Conservation (phyloP, 257 asterid genomes). For the Agastache rugosa region DNA sequence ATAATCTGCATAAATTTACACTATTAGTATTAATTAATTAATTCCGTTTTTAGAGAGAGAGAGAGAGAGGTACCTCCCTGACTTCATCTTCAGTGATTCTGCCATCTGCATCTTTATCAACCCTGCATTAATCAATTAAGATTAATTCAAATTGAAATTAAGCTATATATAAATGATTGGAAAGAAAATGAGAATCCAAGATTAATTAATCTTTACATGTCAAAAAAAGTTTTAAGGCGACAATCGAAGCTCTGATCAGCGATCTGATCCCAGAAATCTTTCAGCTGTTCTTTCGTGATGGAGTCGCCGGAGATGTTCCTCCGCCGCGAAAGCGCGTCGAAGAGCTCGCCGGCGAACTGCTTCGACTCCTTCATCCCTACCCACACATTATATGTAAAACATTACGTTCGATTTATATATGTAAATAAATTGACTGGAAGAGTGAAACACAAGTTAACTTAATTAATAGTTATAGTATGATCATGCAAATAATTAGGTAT, state of each 20-base stretch:
- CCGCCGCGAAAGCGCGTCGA: conserved; percentile 73
- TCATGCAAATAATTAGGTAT: conserved; percentile 27
- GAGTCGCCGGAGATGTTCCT: conserved; percentile 65
- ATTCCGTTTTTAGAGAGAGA: too few relatives aligned
- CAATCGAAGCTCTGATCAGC: conserved; percentile 86
- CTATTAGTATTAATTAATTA: background rate
- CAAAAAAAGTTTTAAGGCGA: conserved; percentile 86
- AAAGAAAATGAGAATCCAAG: background rate
- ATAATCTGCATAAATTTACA: conserved; percentile 60
- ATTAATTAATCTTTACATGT: conserved; percentile 56
- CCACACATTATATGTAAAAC: background rate
- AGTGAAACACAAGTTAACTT: conserved; percentile 27
- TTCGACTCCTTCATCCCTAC: conserved; percentile 86
- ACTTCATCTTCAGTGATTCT: conserved; percentile 86
- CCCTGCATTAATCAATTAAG: conserved; percentile 60
- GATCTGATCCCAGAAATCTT: conserved; percentile 83
- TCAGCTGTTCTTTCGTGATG: conserved; percentile 60
- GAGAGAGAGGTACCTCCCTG: conserved; percentile 55
- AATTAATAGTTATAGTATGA: background rate
- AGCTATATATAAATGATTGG: background rate
- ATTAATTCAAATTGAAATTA: background rate
- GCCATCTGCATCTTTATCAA: conserved; percentile 91
- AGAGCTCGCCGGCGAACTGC: conserved; percentile 77
- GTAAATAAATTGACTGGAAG: background rate
- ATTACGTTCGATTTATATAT: background rate